phyloP scores from a whole-genome alignment of 2,329 filamentous ascomycete species.

The Colletotrichum spaethianum region DNA sequence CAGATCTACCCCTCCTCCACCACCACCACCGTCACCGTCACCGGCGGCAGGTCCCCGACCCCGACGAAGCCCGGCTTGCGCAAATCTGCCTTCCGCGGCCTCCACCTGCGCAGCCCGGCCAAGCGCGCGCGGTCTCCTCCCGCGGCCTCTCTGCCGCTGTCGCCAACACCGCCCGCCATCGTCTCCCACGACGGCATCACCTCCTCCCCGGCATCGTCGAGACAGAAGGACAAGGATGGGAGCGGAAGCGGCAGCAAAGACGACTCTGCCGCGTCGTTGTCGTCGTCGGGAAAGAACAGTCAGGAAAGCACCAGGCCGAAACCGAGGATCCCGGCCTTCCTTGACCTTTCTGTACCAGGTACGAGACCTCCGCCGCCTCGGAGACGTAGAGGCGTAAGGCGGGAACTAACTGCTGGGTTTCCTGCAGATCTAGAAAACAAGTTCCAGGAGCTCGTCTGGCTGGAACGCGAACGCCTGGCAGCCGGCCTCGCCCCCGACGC shows the following conservation, averaged over 20 bases:
- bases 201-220: slow-evolving; percentile 39
- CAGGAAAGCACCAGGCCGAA: slow-evolving; percentile 18
- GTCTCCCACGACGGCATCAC: slow-evolving; percentile 55
- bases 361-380: slow-evolving; percentile 37
- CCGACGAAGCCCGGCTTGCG: slow-evolving; percentile 47
- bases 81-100: slow-evolving; percentile 59
- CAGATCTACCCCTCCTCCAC: slow-evolving; percentile 43
- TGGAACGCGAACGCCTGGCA: slow-evolving; percentile 64
- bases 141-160: slow-evolving; percentile 44
- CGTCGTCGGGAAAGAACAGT: slow-evolving; percentile 21
- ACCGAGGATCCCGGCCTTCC: slow-evolving; percentile 56
- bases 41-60: slow-evolving; percentile 28
- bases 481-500: slow-evolving; percentile 55
- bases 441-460: slow-evolving; percentile 68
- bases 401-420: slow-evolving; percentile 28
- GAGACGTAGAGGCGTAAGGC: slow-evolving; percentile 25
- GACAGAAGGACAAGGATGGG: slow-evolving; percentile 18
- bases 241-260: slow-evolving; percentile 31
- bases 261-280: slow-evolving; percentile 14
- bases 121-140: slow-evolving; percentile 64
- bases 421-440: slow-evolving; percentile 48
- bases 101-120: slow-evolving; percentile 60
- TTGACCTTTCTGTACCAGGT: slow-evolving; percentile 56
- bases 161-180: slow-evolving; percentile 46
- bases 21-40: slow-evolving; percentile 32